Evolutionary conservation across 2,329 filamentous ascomycete genomes (phyloP).

Genomic region (Trichoderma atroviride): DNA sequence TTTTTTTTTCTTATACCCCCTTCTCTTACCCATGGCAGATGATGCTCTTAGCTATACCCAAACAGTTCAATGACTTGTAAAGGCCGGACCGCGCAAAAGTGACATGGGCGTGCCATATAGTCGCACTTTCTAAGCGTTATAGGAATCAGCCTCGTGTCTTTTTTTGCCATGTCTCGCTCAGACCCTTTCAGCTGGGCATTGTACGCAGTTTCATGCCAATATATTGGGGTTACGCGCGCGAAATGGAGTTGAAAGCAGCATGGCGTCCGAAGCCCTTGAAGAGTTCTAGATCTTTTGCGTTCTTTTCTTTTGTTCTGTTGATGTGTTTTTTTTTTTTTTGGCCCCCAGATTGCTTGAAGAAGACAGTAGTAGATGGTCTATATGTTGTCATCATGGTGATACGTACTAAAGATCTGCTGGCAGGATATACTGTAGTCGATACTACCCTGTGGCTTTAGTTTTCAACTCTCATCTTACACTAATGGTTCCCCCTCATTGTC

Average conservation of each 20-base stretch:
- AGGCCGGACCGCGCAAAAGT: background rate
- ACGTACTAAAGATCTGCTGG: background rate
- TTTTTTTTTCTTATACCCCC: background rate
- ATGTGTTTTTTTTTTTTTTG: background rate
- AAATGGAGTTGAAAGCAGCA: slow-evolving; percentile 7
- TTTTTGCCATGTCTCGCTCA: background rate
- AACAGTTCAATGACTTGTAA: slow-evolving; percentile 1
- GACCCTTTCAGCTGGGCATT: background rate
- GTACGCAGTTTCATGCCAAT: slow-evolving; percentile 6
- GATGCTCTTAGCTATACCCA: background rate
- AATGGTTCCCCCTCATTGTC: background rate
- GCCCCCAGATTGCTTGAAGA: background rate
- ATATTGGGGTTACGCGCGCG: slow-evolving; percentile 10
- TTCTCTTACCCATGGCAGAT: background rate
- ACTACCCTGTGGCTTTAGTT: background rate
- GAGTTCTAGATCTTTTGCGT: background rate
- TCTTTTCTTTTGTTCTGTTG: background rate
- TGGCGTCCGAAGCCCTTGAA: background rate
- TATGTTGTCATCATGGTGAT: background rate
- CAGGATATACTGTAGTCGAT: background rate
- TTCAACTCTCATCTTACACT: background rate
- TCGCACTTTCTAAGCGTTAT: background rate
- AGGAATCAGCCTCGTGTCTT: slow-evolving; percentile 15
- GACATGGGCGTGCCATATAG: background rate
- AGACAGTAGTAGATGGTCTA: background rate